Conservation (phyloP, 2,329 filamentous ascomycete species). For the Colletotrichum lupini region DNA sequence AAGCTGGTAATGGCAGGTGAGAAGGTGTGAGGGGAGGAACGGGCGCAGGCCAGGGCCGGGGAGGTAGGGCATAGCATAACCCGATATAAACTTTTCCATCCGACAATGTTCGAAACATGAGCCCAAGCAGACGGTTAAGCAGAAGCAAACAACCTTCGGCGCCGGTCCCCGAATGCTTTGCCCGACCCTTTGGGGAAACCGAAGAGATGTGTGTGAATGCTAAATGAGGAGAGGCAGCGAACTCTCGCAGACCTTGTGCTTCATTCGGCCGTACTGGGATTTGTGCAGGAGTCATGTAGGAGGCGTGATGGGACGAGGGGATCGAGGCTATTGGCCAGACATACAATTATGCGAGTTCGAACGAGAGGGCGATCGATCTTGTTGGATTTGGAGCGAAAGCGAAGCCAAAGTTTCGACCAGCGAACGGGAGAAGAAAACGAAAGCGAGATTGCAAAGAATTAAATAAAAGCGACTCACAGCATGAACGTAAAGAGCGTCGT, state of each 20-base stretch:
- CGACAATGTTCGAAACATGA: slow-evolving; percentile 33
- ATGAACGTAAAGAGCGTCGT: slow-evolving; percentile 47
- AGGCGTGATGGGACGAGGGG: slow-evolving; percentile 19
- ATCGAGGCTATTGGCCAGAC: slow-evolving; percentile 12
- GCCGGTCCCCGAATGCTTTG: slow-evolving; percentile 25
- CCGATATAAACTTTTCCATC: slow-evolving; percentile 33
- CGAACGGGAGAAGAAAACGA: slow-evolving; percentile 35
- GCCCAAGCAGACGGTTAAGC: slow-evolving; percentile 30
- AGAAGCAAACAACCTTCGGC: slow-evolving; percentile 29
- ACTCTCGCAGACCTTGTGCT: slow-evolving; percentile 25
- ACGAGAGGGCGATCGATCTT: slow-evolving; percentile 3
- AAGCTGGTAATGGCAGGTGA: slow-evolving; percentile 7
- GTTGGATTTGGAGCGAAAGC: slow-evolving; percentile 12
- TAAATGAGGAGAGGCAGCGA: slow-evolving; percentile 18
- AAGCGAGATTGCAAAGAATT: slow-evolving; percentile 38
- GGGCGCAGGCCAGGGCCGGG: slow-evolving; percentile 27
- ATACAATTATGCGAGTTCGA: slow-evolving; percentile 28
- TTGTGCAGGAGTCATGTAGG: not conserved
- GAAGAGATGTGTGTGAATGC: slow-evolving; percentile 11
- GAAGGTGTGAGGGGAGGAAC: slow-evolving; percentile 22
- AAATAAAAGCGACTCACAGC: slow-evolving; percentile 63
- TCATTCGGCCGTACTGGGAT: not conserved
- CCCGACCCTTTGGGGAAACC: slow-evolving; percentile 8
- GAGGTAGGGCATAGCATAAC: slow-evolving; percentile 27
- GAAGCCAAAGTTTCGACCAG: slow-evolving; percentile 30